Conservation (phyloP, 1,139 yeast species). For the Taphrina deformans region DNA sequence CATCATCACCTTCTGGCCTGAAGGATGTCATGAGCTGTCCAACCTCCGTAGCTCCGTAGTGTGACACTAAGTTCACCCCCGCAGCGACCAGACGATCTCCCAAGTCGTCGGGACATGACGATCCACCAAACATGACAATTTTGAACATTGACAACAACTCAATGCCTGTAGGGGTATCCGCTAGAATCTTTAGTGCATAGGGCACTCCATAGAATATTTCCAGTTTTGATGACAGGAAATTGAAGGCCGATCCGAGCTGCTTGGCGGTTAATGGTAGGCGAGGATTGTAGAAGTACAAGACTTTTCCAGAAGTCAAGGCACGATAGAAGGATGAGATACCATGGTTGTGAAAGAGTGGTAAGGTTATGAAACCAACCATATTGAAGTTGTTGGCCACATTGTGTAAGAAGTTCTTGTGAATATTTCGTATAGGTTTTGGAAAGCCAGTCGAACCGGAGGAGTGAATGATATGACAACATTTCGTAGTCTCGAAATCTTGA, state of each 20-base stretch:
- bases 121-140: constrained; percentile 3
- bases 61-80: background rate
- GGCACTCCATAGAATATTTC: constrained; percentile 1
- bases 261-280: background rate
- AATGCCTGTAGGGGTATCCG: background rate
- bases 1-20: background rate
- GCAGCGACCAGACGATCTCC: background rate
- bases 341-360: constrained; percentile 4
- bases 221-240: background rate
- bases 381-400: background rate
- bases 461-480: background rate
- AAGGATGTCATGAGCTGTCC: constrained; percentile 5
- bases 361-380: background rate
- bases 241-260: background rate
- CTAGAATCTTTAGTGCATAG: background rate
- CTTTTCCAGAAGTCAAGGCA: background rate
- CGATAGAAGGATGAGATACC: background rate
- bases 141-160: background rate
- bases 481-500: background rate
- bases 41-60: constrained; percentile 1
- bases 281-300: background rate
- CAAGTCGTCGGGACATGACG: background rate
- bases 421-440: background rate
- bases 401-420: background rate
- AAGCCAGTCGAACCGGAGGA: constrained; percentile 3